Evolutionary conservation across 768 basidiomycete species (phyloP), one percentile per base, ranked within the genome.

Genomic region (Hortiboletus campestris): DNA sequence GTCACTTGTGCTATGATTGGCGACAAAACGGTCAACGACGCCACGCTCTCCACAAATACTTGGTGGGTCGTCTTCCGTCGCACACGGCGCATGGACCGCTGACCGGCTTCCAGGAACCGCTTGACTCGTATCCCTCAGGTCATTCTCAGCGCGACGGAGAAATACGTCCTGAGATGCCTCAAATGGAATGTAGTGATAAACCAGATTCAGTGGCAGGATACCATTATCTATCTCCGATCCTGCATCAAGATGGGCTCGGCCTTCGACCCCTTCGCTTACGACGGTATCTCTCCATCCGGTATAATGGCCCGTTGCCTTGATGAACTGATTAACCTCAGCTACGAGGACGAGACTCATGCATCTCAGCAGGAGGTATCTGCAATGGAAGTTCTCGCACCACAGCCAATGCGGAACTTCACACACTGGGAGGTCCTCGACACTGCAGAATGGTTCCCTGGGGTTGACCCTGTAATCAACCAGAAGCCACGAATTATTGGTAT

Each of bases 1-100:
- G 58, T 73, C 38, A 41, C 58, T 22, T 75, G 70, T 48, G 70
- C 74, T 25, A 74, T 75, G 68, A 63, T 74, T 46, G 58, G 67
- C 7, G 72, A 74, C 42, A 74, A 74, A 51, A 58, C 64, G 10
- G 53, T 75, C 25, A 74, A 74, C 14, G 74, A 74, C 25, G 46
- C 46, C 34, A 59, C 65, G 4, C 68, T 74, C 48, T 53, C 70
- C 17, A 58, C 65, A n/a, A 74, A 53, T 20, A 55, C 56, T 32
- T 74, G 72, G 72, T 75, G 19, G n/a, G 67, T 56, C 22, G 16
- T 20, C 29, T 46, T 20, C 4, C 6, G 2, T 25, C 32, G 31
- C 16, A 34, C 38, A 20, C 5, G 8, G n/a, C 16, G 31, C 25
- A 38, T 38, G 14, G 31, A 20, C 19, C 1, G 10, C 50, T 68